Evolutionary conservation across 2,329 filamentous ascomycete genomes (phyloP).

Genomic region (Trichoderma guizhouense): DNA sequence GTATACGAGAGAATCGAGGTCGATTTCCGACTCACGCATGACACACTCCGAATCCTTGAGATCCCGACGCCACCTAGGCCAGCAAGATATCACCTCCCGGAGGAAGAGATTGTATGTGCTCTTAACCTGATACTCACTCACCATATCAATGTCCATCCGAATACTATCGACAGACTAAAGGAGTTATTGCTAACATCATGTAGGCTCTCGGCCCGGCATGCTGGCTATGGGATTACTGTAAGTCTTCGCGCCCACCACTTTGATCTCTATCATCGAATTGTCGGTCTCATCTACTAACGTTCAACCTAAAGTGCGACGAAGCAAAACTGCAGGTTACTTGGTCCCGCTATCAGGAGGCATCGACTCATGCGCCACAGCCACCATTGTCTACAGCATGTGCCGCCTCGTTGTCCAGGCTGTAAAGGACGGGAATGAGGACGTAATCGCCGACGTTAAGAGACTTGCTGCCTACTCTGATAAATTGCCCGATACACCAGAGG

Average conservation of each 20-base stretch:
- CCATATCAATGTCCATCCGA: neutral
- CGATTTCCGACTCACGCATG: conserved; percentile 23
- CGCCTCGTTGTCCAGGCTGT: conserved; percentile 53
- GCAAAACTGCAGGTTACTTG: conserved; percentile 50
- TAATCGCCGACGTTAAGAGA: conserved; percentile 27
- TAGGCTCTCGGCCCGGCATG: conserved; percentile 57
- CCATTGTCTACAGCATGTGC: conserved; percentile 48
- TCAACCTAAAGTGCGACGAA: conserved; percentile 34
- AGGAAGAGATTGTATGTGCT: conserved; percentile 56
- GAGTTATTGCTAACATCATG: neutral
- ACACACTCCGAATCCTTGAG: conserved; percentile 24
- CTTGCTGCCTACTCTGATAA: conserved; percentile 21
- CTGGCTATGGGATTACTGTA: conserved; percentile 64
- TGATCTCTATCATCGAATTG: neutral
- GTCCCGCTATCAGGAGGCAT: conserved; percentile 55
- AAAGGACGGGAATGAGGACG: conserved; percentile 31
- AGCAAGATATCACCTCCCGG: conserved; percentile 53
- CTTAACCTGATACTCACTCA: neutral
- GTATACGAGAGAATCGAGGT: conserved; percentile 21
- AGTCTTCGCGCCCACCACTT: neutral
- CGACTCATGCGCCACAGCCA: conserved; percentile 48
- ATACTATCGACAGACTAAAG: neutral
- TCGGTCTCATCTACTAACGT: neutral
- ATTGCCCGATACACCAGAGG: conserved; percentile 41
- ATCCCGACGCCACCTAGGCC: conserved; percentile 15